Percentiles rank a stretch among this genome's conserved stretches.
Conservation (phyloP, 2,329 filamentous ascomycete species). For the Ciborinia camelliae region DNA sequence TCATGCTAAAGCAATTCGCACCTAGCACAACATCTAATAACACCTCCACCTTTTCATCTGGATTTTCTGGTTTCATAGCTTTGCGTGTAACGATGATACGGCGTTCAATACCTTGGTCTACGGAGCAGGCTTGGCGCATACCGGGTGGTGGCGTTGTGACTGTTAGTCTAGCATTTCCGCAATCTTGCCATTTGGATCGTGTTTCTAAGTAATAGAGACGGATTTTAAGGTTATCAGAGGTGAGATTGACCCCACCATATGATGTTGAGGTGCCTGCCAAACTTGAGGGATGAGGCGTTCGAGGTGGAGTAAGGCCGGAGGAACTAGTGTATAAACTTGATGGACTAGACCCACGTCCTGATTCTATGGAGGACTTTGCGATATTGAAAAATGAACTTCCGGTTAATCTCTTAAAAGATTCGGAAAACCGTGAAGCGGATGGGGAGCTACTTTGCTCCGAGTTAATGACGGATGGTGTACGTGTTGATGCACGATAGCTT, state of each 20-base stretch:
- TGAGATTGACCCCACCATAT: slow-evolving; percentile 52
- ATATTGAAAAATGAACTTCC: slow-evolving; percentile 76
- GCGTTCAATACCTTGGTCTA: slow-evolving; percentile 71
- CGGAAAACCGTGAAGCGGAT: slow-evolving; percentile 68
- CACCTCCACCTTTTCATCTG: slow-evolving; percentile 19
- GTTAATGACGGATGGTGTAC: slow-evolving; percentile 52
- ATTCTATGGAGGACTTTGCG: slow-evolving; percentile 69
- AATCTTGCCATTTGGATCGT: slow-evolving; percentile 82
- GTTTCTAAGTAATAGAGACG: slow-evolving; percentile 77
- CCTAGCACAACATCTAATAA: slow-evolving; percentile 30
- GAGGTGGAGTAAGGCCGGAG: slow-evolving; percentile 38
- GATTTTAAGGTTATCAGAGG: slow-evolving; percentile 78
- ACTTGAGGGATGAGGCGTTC: slow-evolving; percentile 27
- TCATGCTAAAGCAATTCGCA: slow-evolving; percentile 28
- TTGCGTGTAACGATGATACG: slow-evolving; percentile 75
- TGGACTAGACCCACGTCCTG: slow-evolving; percentile 40
- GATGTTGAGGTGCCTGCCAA: slow-evolving; percentile 30
- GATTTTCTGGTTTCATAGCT: slow-evolving; percentile 21
- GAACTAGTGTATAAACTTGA: slow-evolving; percentile 44
- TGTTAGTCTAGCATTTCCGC: slow-evolving; percentile 78
- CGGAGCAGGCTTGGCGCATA: slow-evolving; percentile 55
- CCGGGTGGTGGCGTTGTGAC: slow-evolving; percentile 72
- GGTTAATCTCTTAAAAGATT: slow-evolving; percentile 67
- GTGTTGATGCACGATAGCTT: slow-evolving; percentile 55
- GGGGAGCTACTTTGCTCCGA: slow-evolving; percentile 74